These are phyloP conservation scores for Boletus vermiculosoides DNA, from an alignment of 768 basidiomycete species.

Conservation along the genomic window DNA sequence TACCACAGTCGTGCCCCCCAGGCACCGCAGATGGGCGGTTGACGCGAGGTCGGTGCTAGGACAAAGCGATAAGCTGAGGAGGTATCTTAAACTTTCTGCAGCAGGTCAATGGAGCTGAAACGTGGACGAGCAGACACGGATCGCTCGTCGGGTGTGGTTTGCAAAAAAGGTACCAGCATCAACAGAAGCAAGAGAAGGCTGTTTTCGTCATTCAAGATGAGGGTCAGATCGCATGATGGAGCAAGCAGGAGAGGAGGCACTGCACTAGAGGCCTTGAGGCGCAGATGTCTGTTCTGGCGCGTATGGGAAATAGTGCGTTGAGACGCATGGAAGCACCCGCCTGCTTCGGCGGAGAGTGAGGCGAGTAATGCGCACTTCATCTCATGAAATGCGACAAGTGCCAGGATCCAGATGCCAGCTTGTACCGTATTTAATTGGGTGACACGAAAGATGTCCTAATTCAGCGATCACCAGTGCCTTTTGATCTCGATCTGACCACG, in stretches of 20 bases:
- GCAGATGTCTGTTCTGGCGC: no score
- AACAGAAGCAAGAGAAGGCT: no score
- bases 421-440: not conserved
- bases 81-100: no score
- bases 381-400: not conserved
- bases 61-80: no score
- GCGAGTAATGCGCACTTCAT: not conserved
- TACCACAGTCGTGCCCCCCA: no score
- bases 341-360: not conserved
- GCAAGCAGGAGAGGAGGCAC: not conserved
- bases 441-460: not conserved
- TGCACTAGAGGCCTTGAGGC: no score
- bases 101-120: not conserved
- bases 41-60: no score
- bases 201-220: not conserved
- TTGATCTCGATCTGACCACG: constrained; percentile 34
- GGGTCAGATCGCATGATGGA: not conserved
- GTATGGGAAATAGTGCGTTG: not conserved
- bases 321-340: not conserved
- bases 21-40: no score
- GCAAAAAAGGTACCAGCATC: not conserved
- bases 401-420: no score
- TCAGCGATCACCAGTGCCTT: constrained; percentile 13
- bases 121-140: no score
- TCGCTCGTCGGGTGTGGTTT: not conserved